Evolutionary conservation across 768 basidiomycete genomes (phyloP), one percentile per base, ranked within the genome.

Genomic region (Lentinula sp.): DNA sequence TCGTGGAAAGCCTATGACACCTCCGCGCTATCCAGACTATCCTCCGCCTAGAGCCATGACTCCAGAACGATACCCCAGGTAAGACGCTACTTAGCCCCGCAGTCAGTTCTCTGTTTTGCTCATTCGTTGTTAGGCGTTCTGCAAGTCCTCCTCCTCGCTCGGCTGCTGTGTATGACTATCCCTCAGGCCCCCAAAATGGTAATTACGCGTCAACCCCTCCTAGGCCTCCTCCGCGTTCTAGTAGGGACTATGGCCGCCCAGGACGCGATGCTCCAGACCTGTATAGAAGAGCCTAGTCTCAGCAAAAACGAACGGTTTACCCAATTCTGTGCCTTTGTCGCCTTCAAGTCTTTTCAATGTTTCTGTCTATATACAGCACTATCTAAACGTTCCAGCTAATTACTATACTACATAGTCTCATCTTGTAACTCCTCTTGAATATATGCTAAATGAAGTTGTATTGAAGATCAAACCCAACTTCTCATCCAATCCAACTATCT

Each of bases 71-170:
- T 59, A 77, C 78, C 33, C 74, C 77, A 76, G 81, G 79, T 81
- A 61, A 45, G 15, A 56, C 6, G 32, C 28, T 28, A 3, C 28
- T 28, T 28, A 42, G 0, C 0, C 3, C 18, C 23, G 1, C 35
- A 49, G 46, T 53, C 16, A 28, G 10, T 32, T 43, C 62, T 4
- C 57, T 62, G 20, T 48, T 28, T 49, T 28, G 18, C 43, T 56
- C 18, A 57, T 33, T 23, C 88, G 88, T 61, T 86, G 8, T 10
- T 20, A 59, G 90, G 66, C 86, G 90, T 57, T 92, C 90, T 37
- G 80, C 84, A 66, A 91, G 90, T 66, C 87, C 86, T 60, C 80
- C 81, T 63, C 74, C 81, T 60, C 77, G 84, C 46, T 74, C 46
- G 9, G 18, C 83, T 62, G 71, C 73, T 67, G 70, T 71, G 23